Percentiles rank a stretch among this genome's conserved stretches.
Evolutionary conservation across 257 asterid species (phyloP).

Genomic region (Solanum stenotomum): DNA sequence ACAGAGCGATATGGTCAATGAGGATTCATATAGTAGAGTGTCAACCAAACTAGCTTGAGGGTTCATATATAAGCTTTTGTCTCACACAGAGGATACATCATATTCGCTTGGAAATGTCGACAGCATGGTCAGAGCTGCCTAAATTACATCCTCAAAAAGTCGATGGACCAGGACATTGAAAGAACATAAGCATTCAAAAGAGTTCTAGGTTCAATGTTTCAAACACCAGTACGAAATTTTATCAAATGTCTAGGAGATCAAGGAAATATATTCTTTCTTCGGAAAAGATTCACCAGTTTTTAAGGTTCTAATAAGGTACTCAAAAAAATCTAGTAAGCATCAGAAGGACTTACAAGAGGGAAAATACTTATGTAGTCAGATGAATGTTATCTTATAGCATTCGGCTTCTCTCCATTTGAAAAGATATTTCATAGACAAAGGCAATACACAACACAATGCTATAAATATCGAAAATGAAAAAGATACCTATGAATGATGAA

Average conservation of each 20-base stretch:
- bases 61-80: not conserved
- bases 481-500: not conserved
- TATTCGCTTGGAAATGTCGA: not conserved
- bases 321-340: not conserved
- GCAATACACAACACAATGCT: not conserved
- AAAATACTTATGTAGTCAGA: not conserved
- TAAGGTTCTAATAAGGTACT: not conserved
- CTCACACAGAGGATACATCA: not conserved
- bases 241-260: not conserved
- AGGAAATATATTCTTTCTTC: not conserved
- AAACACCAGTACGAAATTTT: not conserved
- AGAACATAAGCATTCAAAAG: not conserved
- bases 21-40: not conserved
- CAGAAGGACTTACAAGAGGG: not conserved
- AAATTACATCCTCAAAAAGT: not conserved
- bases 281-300: not conserved
- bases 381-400: not conserved
- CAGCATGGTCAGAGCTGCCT: not conserved
- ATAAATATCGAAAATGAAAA: not conserved
- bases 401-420: not conserved
- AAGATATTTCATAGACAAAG: not conserved
- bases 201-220: not conserved
- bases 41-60: not conserved
- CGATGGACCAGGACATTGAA: not conserved
- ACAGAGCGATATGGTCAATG: not conserved